Base-by-base conservation (phyloP, 805 yeast genomes). In the Saccharomycopsis lassenensis region DNA sequence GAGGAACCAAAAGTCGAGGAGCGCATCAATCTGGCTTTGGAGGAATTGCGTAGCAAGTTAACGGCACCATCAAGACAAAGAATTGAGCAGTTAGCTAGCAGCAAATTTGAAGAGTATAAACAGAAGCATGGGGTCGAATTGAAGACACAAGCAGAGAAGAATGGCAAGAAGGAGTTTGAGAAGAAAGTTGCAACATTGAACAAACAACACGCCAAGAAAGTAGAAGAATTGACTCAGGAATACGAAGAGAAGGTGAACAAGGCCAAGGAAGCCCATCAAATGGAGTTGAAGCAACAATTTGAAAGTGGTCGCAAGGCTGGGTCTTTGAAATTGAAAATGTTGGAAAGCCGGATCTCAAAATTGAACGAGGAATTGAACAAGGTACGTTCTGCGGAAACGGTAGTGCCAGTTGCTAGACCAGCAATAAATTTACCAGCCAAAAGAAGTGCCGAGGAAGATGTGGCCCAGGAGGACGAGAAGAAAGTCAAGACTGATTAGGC, bases 31-130 rank as follows among this genome's bases (percentile, higher is more conserved):
- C 20, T 18, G 12, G 46, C 46, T 3, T 35, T 23, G 47, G 48
- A 24, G 44, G 48, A 37, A 24, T 49, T 24, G 41, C 42, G 35
- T 29, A 45, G 7, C 37, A 51, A 36, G 36, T 48, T 31, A 29
- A 36, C 15, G 29, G 39, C 24, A 48, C 29, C 36, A 23, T 14
- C 51, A 36, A 24, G 40, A 41, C 21, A 19, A 36, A n/a, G 41
- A 31, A 7, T 49, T 5, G 35, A 37, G 15, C 35, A 38, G 14
- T 11, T 52, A 16, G 45, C 51, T 11, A 32, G 42, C 2, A 37
- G 39, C 4, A 62, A 57, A 29, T 50, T 47, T 30, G 50, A 55
- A 8, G 38, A 29, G 1, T 44, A 58, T 11, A 41, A 46, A 38
- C 40, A 44, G 23, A 37, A 39, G 16, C 39, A 29, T 28, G 31